Conservation (phyloP, 352 stramenopile genomes). For the Phytophthora nicotianae region DNA sequence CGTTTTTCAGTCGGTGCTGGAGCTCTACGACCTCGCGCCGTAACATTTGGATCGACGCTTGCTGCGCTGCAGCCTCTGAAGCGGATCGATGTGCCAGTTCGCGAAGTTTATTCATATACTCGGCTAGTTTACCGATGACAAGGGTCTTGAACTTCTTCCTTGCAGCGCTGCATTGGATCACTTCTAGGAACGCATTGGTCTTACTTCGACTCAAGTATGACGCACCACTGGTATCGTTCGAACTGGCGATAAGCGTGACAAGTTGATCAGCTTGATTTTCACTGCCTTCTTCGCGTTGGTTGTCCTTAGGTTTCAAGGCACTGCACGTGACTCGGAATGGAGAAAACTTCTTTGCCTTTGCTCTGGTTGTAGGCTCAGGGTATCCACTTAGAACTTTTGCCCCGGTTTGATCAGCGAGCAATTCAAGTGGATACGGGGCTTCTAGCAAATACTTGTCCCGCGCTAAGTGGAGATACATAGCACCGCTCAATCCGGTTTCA, state of each 20-base stretch:
- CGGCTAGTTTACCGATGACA: slow-evolving; percentile 50
- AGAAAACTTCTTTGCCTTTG: slow-evolving; percentile 36
- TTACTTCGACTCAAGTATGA: slow-evolving; percentile 68
- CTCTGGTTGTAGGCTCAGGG: slow-evolving; percentile 2
- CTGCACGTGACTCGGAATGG: slow-evolving; percentile 38
- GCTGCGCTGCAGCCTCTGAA: slow-evolving; percentile 37
- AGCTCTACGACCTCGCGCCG: slow-evolving; percentile 47
- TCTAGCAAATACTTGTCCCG: slow-evolving; percentile 53
- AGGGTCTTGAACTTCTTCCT: slow-evolving; percentile 54
- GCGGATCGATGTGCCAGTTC: slow-evolving; percentile 45
- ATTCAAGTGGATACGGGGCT: slow-evolving; percentile 50
- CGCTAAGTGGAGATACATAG: slow-evolving; percentile 46
- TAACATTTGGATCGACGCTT: slow-evolving; percentile 42
- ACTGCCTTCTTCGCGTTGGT: slow-evolving; percentile 16
- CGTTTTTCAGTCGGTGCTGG: slow-evolving; percentile 26
- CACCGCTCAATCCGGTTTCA: slow-evolving; percentile 8
- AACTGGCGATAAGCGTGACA: slow-evolving; percentile 36
- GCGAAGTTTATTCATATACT: slow-evolving; percentile 47
- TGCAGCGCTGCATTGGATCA: slow-evolving; percentile 51
- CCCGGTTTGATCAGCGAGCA: slow-evolving; percentile 48
- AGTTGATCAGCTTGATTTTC: slow-evolving; percentile 20
- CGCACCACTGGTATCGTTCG: slow-evolving; percentile 44
- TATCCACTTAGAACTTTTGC: slow-evolving; percentile 43
- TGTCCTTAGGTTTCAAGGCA: slow-evolving; percentile 20
- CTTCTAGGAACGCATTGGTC: slow-evolving; percentile 64